Conservation (phyloP, 1,284 basidiomycete genomes). For the Ustilago curta region DNA sequence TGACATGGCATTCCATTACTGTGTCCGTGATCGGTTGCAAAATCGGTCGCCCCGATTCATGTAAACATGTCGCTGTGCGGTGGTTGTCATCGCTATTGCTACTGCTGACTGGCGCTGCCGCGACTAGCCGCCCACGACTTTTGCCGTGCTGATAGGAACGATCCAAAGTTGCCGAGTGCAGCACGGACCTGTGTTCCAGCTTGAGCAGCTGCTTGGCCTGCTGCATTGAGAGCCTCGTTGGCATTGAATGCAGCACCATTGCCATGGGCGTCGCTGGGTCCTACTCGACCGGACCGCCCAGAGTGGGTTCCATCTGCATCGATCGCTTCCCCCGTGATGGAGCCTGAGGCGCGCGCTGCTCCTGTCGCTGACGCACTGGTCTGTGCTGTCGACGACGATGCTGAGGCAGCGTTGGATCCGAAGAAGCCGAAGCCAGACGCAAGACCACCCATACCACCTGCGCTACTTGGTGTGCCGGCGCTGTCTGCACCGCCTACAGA, state of each 20-base stretch:
- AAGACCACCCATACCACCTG: conserved; percentile 19
- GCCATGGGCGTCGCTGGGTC: conserved; percentile 2
- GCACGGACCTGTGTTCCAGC: conserved; percentile 62
- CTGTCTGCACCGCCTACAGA: conserved; percentile 10
- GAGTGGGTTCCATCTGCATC: conserved; percentile 47
- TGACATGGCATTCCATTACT: background rate
- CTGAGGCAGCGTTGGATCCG: conserved; percentile 9
- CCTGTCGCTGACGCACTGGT: background rate
- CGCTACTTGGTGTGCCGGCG: background rate
- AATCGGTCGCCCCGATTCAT: background rate
- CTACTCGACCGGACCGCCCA: conserved; percentile 30
- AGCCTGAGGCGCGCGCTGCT: conserved; percentile 26
- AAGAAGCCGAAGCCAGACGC: conserved; percentile 41
- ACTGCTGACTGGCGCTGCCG: conserved; percentile 14
- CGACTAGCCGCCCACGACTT: conserved; percentile 50
- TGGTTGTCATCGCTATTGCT: background rate
- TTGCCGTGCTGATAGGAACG: conserved; percentile 56
- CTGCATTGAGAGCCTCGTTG: conserved; percentile 44
- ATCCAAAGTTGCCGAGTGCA: conserved; percentile 63
- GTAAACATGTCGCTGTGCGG: too few species aligned
- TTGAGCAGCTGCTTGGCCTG: conserved; percentile 53
- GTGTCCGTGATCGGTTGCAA: background rate
- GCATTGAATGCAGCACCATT: conserved; percentile 31
- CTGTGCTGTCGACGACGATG: conserved; percentile 11
- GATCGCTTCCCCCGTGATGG: conserved; percentile 53